Base-by-base conservation (phyloP, 2,329 filamentous ascomycete species). In the Annulohypoxylon truncatum region DNA sequence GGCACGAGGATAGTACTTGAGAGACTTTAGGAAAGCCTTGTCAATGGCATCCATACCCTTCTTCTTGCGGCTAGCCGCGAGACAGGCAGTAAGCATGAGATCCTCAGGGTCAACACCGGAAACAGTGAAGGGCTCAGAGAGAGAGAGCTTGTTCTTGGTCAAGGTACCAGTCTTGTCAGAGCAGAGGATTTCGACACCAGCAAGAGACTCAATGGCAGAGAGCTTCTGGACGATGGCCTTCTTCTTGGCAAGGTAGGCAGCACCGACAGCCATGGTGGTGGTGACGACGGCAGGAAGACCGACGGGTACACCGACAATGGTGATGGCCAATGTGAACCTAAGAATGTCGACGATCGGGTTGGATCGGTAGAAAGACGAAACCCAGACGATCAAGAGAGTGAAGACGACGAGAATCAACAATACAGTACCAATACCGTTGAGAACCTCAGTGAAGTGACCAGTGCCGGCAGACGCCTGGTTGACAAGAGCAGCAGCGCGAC, bases 21-120 rank as follows among this genome's bases (percentile, higher is more conserved):
- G 89, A 20, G 91, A 87, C 84, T 96, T 96, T 73, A 97, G 86
- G 85, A 97, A 97, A 77, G 93, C 93, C 86, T 95, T 96, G 87
- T 97, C 94, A 74, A 97, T 97, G 72, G 94, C 92, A 78, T 97
- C 93, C 70, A 97, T 94, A 84, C 93, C 93, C 86, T 96, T 96
- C 87, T 94, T 95, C 88, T 96, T 97, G 83, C 93, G 92, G 72
- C 91, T 95, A 69, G 93, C 93, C 76, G 93, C 93, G 76, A 97
- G 83, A 80, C 93, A 96, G 75, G 93, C 93, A 82, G 93, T 96
- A 71, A 96, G 86, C 92, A 97, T 96, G 69, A 97, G 90, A 75
- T 96, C 93, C 80, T 96, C 92, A 33, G 91, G 87, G 72, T 94
- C 92, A 65, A 96, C 91, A 76, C 93, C 93, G 67, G 87, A 84